A percentile compares a stretch with the other conserved stretches of the same genome.
Conservation (phyloP, 148 eudicot species). For the Rhododendron molle region DNA sequence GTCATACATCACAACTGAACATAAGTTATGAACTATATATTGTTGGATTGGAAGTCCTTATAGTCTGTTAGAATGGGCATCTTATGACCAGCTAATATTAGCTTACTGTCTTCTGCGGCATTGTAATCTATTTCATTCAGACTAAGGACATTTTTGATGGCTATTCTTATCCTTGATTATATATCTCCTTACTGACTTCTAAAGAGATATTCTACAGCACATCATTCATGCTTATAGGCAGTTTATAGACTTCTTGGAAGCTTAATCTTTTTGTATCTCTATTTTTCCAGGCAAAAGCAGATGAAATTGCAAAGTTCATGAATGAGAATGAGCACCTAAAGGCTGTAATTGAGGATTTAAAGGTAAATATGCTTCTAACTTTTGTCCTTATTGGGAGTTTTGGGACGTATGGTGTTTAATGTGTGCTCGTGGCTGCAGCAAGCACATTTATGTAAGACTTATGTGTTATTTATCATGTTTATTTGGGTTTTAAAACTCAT, state of each 20-base stretch:
- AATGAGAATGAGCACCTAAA: constrained; percentile 87
- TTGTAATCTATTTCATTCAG: neutral
- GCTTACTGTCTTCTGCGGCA: neutral
- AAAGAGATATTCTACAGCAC: neutral
- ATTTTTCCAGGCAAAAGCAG: constrained; percentile 81
- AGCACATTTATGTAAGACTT: neutral
- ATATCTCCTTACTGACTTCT: neutral
- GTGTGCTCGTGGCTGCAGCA: neutral
- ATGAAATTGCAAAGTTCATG: constrained; percentile 91
- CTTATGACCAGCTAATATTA: neutral
- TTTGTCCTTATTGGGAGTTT: neutral
- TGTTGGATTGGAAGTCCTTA: neutral
- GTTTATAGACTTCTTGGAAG: constrained; percentile 3
- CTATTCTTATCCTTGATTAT: neutral
- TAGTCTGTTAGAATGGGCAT: neutral
- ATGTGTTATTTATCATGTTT: neutral
- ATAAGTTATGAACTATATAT: neutral
- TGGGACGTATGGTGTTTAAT: neutral
- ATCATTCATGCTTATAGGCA: neutral
- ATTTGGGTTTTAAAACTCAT: neutral
- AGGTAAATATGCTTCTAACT: constrained; percentile 36
- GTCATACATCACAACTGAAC: neutral
- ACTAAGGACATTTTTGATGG: neutral
- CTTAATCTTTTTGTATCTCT: constrained; percentile 3
- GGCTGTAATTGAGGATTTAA: constrained; percentile 58